A percentile compares a stretch with the other conserved stretches of the same genome.
phyloP scores from a whole-genome alignment of 352 stramenopile genomes.

The Halophytophthora batemanensis region DNA sequence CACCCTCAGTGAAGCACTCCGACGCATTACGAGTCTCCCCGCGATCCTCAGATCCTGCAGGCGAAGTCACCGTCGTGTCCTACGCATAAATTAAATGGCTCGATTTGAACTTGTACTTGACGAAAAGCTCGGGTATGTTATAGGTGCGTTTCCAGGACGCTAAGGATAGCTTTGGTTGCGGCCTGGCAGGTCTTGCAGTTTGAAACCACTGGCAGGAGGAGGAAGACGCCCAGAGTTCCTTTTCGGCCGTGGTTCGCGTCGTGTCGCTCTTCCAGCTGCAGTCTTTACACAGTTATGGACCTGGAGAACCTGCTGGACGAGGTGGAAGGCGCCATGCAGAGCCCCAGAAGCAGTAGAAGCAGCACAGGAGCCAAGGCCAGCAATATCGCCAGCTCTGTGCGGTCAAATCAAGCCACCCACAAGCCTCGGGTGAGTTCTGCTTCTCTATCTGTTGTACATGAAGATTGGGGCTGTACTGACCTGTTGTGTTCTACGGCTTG shows the following conservation, averaged over 20 bases:
- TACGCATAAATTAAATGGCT: constrained; percentile 7
- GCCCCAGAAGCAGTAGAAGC: constrained; percentile 10
- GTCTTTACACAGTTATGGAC: constrained; percentile 35
- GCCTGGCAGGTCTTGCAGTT: neutral
- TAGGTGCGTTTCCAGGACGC: neutral
- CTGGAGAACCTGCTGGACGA: constrained; percentile 73
- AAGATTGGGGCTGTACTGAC: neutral
- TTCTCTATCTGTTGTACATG: neutral
- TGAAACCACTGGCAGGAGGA: constrained; percentile 17
- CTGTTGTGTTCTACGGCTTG: neutral
- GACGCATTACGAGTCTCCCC: constrained; percentile 1
- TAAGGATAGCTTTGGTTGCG: constrained; percentile 19
- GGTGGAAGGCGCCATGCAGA: constrained; percentile 64
- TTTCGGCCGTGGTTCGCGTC: neutral
- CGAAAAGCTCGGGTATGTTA: too few species aligned
- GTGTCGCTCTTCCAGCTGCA: neutral
- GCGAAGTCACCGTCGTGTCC: neutral
- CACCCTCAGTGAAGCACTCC: constrained; percentile 23
- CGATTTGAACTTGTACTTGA: neutral
- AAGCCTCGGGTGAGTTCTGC: constrained; percentile 16
- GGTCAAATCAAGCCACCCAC: constrained; percentile 8
- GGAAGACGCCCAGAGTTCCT: constrained; percentile 1
- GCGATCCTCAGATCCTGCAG: constrained; percentile 11
- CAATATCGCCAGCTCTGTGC: constrained; percentile 2
- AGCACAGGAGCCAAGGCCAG: constrained; percentile 5